phyloP scores from a whole-genome alignment of 1,284 basidiomycete genomes.

The Tilletia walkeri region DNA sequence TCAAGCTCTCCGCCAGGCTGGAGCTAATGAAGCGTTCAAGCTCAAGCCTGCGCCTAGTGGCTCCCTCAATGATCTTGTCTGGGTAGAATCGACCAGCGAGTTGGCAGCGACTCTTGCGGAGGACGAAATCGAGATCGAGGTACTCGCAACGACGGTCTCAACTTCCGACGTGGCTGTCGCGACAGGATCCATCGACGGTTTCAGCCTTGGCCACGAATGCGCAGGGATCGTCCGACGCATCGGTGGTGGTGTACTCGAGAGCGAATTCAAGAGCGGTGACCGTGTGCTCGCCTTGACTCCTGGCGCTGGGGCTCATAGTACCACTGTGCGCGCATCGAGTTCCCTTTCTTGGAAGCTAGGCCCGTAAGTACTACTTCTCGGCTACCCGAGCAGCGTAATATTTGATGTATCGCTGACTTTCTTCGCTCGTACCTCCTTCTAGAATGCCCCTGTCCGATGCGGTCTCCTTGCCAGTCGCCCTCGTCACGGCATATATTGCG shows the following conservation, averaged over 20 bases:
- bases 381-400: not conserved
- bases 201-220: not conserved
- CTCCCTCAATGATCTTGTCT: conserved; percentile 1
- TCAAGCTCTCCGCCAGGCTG: not conserved
- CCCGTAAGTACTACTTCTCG: not conserved
- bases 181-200: conserved; percentile 1
- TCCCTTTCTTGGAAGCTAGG: not conserved
- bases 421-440: not conserved
- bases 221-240: not conserved
- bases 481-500: not conserved
- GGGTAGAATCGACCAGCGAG: not conserved
- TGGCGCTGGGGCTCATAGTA: not conserved
- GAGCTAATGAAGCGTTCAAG: not conserved
- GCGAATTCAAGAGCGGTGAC: not conserved
- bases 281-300: not conserved
- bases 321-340: not conserved
- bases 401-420: not conserved
- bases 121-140: conserved; percentile 5
- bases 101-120: not conserved
- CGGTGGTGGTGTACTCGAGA: not conserved
- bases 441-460: not conserved
- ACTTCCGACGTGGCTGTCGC: not conserved
- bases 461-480: not conserved
- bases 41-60: not conserved
- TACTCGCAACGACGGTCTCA: not conserved